Percentiles rank a stretch among this genome's conserved stretches.
phyloP scores from a whole-genome alignment of 805 yeast species.

The Metschnikowia lunata region DNA sequence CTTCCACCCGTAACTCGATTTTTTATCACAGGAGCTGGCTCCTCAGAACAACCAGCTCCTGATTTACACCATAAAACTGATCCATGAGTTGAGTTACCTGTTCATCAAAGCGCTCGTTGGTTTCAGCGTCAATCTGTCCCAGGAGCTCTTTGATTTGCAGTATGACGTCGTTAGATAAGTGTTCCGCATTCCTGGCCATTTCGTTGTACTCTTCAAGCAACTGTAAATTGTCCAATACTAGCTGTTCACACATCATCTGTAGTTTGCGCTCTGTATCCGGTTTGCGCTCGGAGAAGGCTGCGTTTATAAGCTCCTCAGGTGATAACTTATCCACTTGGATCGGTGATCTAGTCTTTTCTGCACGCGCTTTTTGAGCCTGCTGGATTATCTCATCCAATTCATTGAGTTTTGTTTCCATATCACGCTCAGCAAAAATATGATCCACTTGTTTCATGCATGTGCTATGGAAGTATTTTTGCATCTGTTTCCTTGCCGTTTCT shows the following conservation, averaged over 20 bases:
- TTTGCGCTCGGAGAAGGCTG: conserved; percentile 22
- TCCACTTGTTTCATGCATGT: conserved; percentile 51
- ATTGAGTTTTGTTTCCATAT: conserved; percentile 40
- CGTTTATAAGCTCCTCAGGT: conserved; percentile 31
- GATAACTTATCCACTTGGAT: conserved; percentile 27
- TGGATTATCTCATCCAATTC: conserved; percentile 46
- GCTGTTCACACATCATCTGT: conserved; percentile 32
- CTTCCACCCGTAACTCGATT: too few species aligned
- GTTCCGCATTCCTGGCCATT: conserved; percentile 20
- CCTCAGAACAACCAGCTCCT: too few species aligned
- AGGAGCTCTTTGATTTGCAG: conserved; percentile 14
- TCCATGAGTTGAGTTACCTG: conserved; percentile 22
- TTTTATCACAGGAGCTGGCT: too few species aligned
- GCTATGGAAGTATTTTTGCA: conserved; percentile 47
- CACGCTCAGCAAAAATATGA: conserved; percentile 47
- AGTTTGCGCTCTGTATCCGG: conserved; percentile 25
- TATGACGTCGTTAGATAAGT: conserved; percentile 19
- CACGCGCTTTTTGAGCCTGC: conserved; percentile 33
- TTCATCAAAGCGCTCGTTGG: conserved; percentile 15
- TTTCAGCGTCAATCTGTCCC: conserved; percentile 19
- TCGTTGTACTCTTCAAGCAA: conserved; percentile 21
- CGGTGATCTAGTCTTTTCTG: conserved; percentile 15
- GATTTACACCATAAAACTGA: too few species aligned
- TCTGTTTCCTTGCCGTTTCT: conserved; percentile 48
- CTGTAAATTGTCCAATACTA: conserved; percentile 32